Evolutionary conservation across 257 asterid species (phyloP), one percentile per base, ranked within the genome.

Genomic region (Cynanchum wilfordii): DNA sequence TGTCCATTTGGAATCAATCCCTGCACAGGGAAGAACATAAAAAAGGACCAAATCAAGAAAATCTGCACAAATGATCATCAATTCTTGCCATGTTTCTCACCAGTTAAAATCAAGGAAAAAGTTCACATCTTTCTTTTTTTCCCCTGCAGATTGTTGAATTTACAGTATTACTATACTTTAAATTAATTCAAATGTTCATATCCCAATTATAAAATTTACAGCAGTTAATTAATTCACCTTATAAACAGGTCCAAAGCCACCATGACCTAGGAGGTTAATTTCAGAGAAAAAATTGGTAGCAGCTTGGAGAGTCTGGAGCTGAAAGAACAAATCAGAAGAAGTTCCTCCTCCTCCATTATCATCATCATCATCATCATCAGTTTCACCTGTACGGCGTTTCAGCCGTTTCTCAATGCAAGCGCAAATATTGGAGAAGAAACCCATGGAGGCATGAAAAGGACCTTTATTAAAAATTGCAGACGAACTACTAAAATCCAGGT

Each of bases 211-310:
- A 3, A 3, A 38, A 57, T 55, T 22, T 30, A 44, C 30, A 19
- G n/a, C 4, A 27, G 29, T 12, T 56, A 30, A 7, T 24, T 33
- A 33, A 33, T 33, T 55, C 58, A 87, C 96, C 96, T 87, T 88
- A 77, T 77, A 89, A 70, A 89, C 96, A 0, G 96, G 96, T 38
- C 97, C 97, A 73, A 89, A 92, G 1, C 97, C 97, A 40, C 97
- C 97, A 71, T 83, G 95, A 36, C 97, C 97, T 15, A 92, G 89
- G 85, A 70, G 81, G 78, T 92, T 89, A 64, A 81, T 56, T 25
- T 87, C 97, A 29, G 97, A 88, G 86, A 92, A 92, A 78, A 87
- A 89, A 76, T 89, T 87, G 70, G 97, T 92, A 58, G 96, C 96
- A 77, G 86, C 79, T 75, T 88, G 90, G 77, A 92, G 85, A 63